Conservation (phyloP, 345 rosid species). For the Salix koriyanagi region DNA sequence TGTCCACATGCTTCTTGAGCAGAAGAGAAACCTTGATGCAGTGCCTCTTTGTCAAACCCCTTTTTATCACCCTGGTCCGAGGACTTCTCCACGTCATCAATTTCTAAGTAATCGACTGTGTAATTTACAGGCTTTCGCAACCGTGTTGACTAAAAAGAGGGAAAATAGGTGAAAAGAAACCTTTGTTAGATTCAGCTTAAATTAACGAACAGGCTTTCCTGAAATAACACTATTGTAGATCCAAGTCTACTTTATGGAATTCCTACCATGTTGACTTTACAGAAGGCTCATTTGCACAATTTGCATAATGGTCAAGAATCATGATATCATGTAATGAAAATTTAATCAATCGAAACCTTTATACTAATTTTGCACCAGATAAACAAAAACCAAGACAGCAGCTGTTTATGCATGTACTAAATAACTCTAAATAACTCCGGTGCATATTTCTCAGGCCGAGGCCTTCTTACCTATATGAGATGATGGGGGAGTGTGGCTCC, state of each 20-base stretch:
- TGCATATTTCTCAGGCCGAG: not conserved
- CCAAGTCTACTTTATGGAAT: not conserved
- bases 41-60: slow-evolving; percentile 19
- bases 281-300: not conserved
- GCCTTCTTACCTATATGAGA: not conserved
- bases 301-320: not conserved
- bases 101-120: slow-evolving; percentile 32
- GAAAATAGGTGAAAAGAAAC: not conserved
- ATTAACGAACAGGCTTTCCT: not conserved
- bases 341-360: not conserved
- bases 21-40: slow-evolving; percentile 16
- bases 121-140: slow-evolving; percentile 56
- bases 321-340: not conserved
- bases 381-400: not conserved
- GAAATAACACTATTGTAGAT: not conserved
- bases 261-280: not conserved
- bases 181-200: not conserved
- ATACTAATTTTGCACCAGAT: not conserved
- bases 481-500: not conserved
- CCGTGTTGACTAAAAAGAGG: slow-evolving; percentile 55
- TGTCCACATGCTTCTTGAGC: slow-evolving; percentile 11
- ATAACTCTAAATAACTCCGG: not conserved
- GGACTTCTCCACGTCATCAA: slow-evolving; percentile 36
- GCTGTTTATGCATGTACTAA: not conserved
- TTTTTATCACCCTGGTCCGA: slow-evolving; percentile 14